phyloP scores from a whole-genome alignment of 352 stramenopile species.

The Globisporangium irregulare region DNA sequence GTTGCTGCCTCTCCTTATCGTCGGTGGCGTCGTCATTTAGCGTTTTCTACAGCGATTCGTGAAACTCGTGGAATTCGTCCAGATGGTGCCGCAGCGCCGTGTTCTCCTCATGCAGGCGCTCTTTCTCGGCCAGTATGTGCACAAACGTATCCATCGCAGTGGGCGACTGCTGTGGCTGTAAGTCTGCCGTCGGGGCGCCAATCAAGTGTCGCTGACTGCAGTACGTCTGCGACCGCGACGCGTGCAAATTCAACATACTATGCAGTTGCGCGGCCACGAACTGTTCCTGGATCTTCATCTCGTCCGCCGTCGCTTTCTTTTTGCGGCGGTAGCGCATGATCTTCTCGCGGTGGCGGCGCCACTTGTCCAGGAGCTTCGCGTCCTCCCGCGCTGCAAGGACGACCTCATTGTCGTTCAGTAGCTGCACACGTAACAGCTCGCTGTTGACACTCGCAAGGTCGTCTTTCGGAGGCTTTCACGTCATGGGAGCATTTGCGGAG shows the following conservation, averaged over 20 bases:
- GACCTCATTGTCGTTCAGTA: neutral
- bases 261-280: conserved; percentile 27
- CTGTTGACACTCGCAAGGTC: neutral
- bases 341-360: conserved; percentile 42
- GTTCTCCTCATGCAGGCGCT: conserved; percentile 34
- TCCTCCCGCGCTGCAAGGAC: neutral
- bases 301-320: conserved; percentile 39
- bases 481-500: neutral
- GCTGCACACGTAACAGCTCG: neutral
- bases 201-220: conserved; percentile 6
- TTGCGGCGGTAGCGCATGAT: conserved; percentile 44
- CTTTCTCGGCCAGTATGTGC: conserved; percentile 1
- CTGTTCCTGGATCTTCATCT: conserved; percentile 31
- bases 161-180: neutral
- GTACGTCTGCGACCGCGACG: conserved; percentile 9
- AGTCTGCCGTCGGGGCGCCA: neutral
- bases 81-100: conserved; percentile 28
- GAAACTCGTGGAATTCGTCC: conserved; percentile 23
- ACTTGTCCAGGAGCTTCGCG: neutral
- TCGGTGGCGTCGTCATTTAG: neutral
- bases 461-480: neutral
- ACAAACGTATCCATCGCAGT: conserved; percentile 3
- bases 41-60: conserved; percentile 11
- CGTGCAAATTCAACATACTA: conserved; percentile 27
- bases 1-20: neutral